Percentiles rank a stretch among this genome's conserved stretches.
Evolutionary conservation across 2,329 filamentous ascomycete species (phyloP).

Genomic region (Penicillium verrucosum): DNA sequence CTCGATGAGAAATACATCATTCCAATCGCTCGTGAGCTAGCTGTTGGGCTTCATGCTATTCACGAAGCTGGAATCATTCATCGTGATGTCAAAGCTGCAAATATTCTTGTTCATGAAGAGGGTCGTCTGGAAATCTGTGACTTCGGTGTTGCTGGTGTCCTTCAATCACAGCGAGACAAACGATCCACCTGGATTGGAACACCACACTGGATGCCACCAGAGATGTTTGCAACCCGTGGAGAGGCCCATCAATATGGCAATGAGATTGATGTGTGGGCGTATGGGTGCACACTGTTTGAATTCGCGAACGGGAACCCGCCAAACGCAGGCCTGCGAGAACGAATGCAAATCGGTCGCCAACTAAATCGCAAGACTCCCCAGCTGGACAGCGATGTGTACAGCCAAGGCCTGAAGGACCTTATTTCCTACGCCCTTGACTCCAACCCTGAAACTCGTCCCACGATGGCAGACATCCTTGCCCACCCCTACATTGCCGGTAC

Average conservation of each 20-base stretch:
- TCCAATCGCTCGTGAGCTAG: slow-evolving; percentile 62
- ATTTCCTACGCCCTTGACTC: slow-evolving; percentile 45
- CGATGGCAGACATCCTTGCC: slow-evolving; percentile 46
- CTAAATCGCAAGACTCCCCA: slow-evolving; percentile 43
- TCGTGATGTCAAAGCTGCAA: slow-evolving; percentile 63
- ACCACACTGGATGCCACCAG: slow-evolving; percentile 65
- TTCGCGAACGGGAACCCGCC: slow-evolving; percentile 50
- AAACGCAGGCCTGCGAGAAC: slow-evolving; percentile 46
- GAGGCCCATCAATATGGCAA: slow-evolving; percentile 47
- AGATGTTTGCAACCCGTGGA: slow-evolving; percentile 48
- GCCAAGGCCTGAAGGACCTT: slow-evolving; percentile 45
- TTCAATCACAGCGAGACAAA: slow-evolving; percentile 59
- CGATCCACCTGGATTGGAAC: slow-evolving; percentile 64
- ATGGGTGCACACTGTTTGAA: slow-evolving; percentile 50
- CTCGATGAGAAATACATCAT: slow-evolving; percentile 62
- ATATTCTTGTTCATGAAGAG: slow-evolving; percentile 62
- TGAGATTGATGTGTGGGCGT: slow-evolving; percentile 53
- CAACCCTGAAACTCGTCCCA: slow-evolving; percentile 44
- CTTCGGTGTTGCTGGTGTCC: slow-evolving; percentile 62
- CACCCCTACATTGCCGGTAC: slow-evolving; percentile 46
- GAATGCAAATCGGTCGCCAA: slow-evolving; percentile 47
- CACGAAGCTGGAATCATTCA: slow-evolving; percentile 66
- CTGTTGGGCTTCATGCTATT: slow-evolving; percentile 59
- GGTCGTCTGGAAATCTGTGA: slow-evolving; percentile 63
- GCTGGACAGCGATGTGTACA: slow-evolving; percentile 43